A percentile compares a stretch with the other conserved stretches of the same genome.
phyloP scores from a whole-genome alignment of 2,329 filamentous ascomycete genomes.

The Aspergillus floridensis region DNA sequence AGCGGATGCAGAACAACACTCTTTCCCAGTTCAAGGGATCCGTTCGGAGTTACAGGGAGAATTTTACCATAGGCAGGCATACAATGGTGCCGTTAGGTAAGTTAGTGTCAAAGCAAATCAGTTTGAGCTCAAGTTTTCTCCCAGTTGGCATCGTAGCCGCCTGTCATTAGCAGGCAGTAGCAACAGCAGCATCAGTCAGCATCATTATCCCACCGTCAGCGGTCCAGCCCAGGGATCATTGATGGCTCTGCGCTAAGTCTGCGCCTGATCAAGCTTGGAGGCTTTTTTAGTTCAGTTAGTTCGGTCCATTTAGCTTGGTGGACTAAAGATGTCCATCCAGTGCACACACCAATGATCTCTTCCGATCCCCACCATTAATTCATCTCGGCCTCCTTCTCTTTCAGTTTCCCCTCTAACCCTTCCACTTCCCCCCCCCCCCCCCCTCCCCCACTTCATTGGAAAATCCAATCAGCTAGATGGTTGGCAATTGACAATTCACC shows the following conservation, averaged over 20 bases:
- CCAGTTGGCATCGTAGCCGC: no score
- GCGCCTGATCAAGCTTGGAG: not conserved
- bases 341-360: not conserved
- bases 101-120: no score
- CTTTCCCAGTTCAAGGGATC: no score
- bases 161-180: no score
- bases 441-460: no score
- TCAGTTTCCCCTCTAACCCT: not conserved
- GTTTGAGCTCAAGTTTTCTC: no score
- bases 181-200: not conserved
- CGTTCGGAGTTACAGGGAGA: no score
- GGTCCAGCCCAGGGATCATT: not conserved
- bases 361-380: not conserved
- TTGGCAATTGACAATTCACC: not conserved
- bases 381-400: not conserved
- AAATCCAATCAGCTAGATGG: no score
- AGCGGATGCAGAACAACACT: no score
- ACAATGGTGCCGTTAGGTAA: no score
- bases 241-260: not conserved
- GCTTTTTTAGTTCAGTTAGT: not conserved
- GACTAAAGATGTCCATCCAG: not conserved
- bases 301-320: not conserved
- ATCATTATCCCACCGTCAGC: not conserved
- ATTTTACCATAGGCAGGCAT: no score
- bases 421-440: not conserved